Percentiles rank a stretch among this genome's conserved stretches.
Evolutionary conservation across 352 stramenopile species (phyloP).

Genomic region (Pythium myriotylum): DNA sequence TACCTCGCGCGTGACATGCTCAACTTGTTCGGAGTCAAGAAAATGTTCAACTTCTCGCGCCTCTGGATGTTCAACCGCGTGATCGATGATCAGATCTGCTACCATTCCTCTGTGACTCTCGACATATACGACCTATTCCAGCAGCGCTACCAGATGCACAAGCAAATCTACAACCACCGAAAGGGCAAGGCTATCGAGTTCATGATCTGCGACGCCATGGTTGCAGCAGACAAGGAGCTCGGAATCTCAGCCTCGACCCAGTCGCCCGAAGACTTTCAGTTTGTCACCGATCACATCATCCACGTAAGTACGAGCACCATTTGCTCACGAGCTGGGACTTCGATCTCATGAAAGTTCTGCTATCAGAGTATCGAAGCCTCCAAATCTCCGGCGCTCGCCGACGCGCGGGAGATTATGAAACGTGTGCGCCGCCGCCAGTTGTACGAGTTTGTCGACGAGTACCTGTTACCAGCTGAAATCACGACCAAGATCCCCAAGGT

Average conservation of each 20-base stretch:
- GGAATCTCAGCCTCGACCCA: conserved; percentile 69
- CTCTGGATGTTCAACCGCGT: conserved; percentile 86
- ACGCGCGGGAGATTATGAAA: conserved; percentile 69
- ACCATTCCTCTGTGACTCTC: conserved; percentile 85
- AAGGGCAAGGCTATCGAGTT: conserved; percentile 89
- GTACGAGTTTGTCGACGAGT: conserved; percentile 89
- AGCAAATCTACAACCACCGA: conserved; percentile 90
- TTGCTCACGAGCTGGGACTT: no score
- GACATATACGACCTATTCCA: conserved; percentile 92
- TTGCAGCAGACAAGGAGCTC: conserved; percentile 74
- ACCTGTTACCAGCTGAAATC: conserved; percentile 62
- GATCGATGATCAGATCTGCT: conserved; percentile 88
- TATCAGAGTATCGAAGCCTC: conserved; percentile 66
- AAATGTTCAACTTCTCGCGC: conserved; percentile 75
- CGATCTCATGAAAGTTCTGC: conserved; percentile 15
- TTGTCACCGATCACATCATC: conserved; percentile 75
- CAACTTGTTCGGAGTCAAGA: conserved; percentile 81
- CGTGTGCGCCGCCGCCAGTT: conserved; percentile 70
- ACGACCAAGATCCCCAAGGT: conserved; percentile 52
- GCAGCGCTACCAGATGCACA: conserved; percentile 89
- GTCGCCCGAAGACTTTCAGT: conserved; percentile 69
- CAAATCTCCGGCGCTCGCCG: conserved; percentile 49
- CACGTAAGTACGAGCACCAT: conserved; percentile 40
- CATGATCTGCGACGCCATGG: conserved; percentile 90
- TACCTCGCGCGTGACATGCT: conserved; percentile 89